phyloP scores from a whole-genome alignment of 768 basidiomycete species.

The Suillus paluster region DNA sequence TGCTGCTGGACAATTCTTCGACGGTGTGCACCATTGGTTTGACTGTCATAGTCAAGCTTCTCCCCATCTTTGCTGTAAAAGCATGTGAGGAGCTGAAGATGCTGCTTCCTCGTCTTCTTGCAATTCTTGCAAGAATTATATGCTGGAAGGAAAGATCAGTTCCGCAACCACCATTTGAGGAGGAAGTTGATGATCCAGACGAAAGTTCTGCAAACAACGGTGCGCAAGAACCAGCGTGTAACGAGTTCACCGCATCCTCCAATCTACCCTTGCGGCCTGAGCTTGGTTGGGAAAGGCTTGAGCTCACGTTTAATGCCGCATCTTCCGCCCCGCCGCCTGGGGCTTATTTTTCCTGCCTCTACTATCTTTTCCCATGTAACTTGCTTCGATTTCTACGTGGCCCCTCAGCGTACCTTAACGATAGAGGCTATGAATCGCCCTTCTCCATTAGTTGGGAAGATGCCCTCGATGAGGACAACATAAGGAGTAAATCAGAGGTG shows the following conservation, averaged over 20 bases:
- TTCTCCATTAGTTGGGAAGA: conserved; percentile 75
- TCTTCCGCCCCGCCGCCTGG: conserved; percentile 63
- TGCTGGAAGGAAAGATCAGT: conserved; percentile 71
- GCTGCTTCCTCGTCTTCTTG: conserved; percentile 67
- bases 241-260: conserved; percentile 41
- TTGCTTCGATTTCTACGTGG: conserved; percentile 76
- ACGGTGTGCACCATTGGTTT: conserved; percentile 69
- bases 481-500: conserved; percentile 77
- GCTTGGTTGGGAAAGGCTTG: conserved; percentile 71
- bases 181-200: conserved; percentile 38
- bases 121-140: conserved; percentile 69
- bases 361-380: conserved; percentile 93
- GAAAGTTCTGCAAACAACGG: background rate
- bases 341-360: conserved; percentile 76
- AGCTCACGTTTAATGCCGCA: conserved; percentile 58
- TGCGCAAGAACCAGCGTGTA: conserved; percentile 12
- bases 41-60: conserved; percentile 65
- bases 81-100: conserved; percentile 58
- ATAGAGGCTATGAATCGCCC: conserved; percentile 54
- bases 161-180: conserved; percentile 38
- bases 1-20: conserved; percentile 76
- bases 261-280: conserved; percentile 53
- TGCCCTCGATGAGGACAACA: conserved; percentile 67
- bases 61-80: conserved; percentile 75
- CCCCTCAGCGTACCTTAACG: conserved; percentile 66